Percentiles rank a stretch among this genome's conserved stretches.
Conservation (phyloP, 169 alveolate species). For the Ichthyophthirius multifiliis region DNA sequence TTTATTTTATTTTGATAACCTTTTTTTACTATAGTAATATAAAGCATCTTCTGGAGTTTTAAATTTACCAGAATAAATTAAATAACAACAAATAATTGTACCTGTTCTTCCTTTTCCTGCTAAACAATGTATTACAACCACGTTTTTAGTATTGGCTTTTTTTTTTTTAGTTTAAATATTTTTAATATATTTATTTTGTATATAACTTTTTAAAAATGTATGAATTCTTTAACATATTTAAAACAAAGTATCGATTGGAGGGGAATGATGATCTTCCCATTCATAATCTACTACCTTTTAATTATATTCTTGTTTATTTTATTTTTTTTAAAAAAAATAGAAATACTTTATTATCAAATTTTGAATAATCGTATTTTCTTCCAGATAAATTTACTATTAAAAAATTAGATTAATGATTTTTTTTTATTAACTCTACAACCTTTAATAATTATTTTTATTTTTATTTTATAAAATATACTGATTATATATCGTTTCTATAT, state of each 20-base stretch:
- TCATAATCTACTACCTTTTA: conserved; percentile 9
- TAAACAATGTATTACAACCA: conserved; percentile 82
- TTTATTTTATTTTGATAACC: neutral
- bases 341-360: conserved; percentile 7
- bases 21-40: conserved; percentile 67
- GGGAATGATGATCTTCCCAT: conserved; percentile 85
- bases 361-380: conserved; percentile 2
- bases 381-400: conserved; percentile 13
- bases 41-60: conserved; percentile 75
- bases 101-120: conserved; percentile 92
- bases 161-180: neutral
- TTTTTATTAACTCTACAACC: conserved; percentile 8
- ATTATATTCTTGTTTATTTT: neutral
- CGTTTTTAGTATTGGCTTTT: conserved; percentile 49
- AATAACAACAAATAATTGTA: conserved; percentile 78
- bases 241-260: conserved; percentile 72
- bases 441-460: neutral
- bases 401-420: neutral
- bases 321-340: neutral
- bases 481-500: conserved; percentile 62
- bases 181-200: neutral
- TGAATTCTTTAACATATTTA: conserved; percentile 72
- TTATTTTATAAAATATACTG: conserved; percentile 18
- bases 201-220: conserved; percentile 39
- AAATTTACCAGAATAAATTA: conserved; percentile 68